Evolutionary conservation across 129 eudicot genomes (phyloP).

Genomic region (Escallonia rubra): DNA sequence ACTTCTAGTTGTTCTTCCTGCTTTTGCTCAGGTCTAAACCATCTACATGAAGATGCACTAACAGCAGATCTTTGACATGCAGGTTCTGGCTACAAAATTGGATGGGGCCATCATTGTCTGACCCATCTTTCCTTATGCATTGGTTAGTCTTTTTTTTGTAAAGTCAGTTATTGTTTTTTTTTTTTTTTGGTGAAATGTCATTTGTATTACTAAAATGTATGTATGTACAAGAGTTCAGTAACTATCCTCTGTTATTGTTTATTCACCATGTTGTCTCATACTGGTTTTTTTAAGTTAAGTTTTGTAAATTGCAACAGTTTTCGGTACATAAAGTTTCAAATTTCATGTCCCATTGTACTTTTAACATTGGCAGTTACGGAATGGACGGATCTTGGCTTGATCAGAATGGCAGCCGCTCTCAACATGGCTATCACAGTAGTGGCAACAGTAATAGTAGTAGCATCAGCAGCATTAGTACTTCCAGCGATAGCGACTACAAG

Average conservation of each 20-base stretch:
- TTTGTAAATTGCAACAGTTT: neutral
- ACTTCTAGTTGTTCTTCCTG: too few species aligned
- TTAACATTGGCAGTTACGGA: slow-evolving; percentile 33
- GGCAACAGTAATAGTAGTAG: slow-evolving; percentile 96
- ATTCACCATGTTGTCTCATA: neutral
- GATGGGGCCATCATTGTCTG: slow-evolving; percentile 81
- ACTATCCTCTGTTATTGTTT: neutral
- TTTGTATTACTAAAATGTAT: too few species aligned
- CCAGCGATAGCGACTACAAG: slow-evolving; percentile 81
- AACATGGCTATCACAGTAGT: slow-evolving; percentile 65
- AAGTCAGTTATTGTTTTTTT: neutral
- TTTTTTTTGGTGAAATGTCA: too few species aligned
- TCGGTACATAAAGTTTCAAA: slow-evolving; percentile 2
- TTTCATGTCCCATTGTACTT: slow-evolving; percentile 27
- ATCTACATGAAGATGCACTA: neutral
- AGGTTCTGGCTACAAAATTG: slow-evolving; percentile 98
- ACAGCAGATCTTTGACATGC: slow-evolving; percentile 16
- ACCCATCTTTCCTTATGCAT: slow-evolving; percentile 66
- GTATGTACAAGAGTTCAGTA: too few species aligned
- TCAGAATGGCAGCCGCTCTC: slow-evolving; percentile 39
- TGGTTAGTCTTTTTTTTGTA: slow-evolving; percentile 44
- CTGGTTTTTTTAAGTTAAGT: neutral
- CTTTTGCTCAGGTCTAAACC: too few species aligned
- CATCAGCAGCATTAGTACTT: slow-evolving; percentile 73
- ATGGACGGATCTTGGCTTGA: slow-evolving; percentile 76